These are phyloP conservation scores for Lignosus rhinocerotis DNA, from an alignment of 1,284 basidiomycete genomes.

Conservation along the genomic window DNA sequence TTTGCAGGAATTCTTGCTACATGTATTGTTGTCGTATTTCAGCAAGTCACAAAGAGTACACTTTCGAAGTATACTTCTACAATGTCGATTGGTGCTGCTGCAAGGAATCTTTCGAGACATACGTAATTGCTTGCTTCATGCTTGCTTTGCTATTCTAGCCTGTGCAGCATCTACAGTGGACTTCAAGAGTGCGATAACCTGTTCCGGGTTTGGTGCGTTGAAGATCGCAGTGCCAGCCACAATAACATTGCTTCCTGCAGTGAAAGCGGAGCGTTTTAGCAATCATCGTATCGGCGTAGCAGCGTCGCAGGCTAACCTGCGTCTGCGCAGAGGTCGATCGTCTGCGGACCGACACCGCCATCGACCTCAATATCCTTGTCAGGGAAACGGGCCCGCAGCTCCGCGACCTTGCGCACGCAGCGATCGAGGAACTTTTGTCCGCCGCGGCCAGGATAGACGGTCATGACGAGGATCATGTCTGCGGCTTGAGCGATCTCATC, in stretches of 20 bases:
- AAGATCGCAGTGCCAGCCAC: constrained; percentile 98
- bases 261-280: not conserved
- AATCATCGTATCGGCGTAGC: not conserved
- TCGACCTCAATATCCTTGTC: constrained; percentile 96
- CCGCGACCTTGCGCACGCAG: constrained; percentile 91
- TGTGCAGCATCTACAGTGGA: constrained; percentile 71
- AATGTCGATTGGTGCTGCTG: not conserved
- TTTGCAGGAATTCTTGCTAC: constrained; percentile 1
- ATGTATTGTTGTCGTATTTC: constrained; percentile 4
- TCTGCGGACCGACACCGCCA: constrained; percentile 93
- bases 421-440: constrained; percentile 97
- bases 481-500: constrained; percentile 78
- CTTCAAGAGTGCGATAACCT: constrained; percentile 77
- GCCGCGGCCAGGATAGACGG: constrained; percentile 89
- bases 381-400: constrained; percentile 89
- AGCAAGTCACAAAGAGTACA: constrained; percentile 4
- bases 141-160: constrained; percentile 39
- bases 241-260: constrained; percentile 91
- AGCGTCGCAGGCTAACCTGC: constrained; percentile 61
- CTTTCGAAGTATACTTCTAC: constrained; percentile 12
- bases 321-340: constrained; percentile 86
- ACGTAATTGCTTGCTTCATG: not conserved
- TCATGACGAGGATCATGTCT: constrained; percentile 98
- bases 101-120: not conserved
- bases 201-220: constrained; percentile 74